Conservation (phyloP, 2,329 filamentous ascomycete genomes). For the Penicillium sp. region DNA sequence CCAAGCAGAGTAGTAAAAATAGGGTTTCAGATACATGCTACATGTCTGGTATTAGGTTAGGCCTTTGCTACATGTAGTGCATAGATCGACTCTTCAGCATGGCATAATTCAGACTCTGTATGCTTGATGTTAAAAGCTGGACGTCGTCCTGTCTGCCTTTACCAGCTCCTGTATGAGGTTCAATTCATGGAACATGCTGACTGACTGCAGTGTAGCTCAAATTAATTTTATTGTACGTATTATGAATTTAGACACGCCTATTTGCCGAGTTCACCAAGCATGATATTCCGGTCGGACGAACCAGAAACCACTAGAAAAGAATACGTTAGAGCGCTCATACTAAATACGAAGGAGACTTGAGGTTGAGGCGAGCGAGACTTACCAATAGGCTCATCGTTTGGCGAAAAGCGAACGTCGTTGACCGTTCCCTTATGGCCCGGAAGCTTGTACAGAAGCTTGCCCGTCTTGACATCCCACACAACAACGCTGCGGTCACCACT, state of each 20-base stretch:
- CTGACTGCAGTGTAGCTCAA: not conserved
- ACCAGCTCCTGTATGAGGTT: not conserved
- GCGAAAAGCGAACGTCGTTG: conserved; percentile 89
- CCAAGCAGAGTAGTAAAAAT: not conserved
- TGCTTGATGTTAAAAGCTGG: not conserved
- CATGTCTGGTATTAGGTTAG: not conserved
- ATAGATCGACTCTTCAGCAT: too few species aligned
- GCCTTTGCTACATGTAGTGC: too few species aligned
- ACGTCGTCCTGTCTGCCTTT: too few species aligned
- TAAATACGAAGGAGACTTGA: too few species aligned
- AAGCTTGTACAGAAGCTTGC: conserved; percentile 88
- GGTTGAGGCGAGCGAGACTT: too few species aligned
- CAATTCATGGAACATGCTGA: not conserved
- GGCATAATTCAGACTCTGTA: too few species aligned
- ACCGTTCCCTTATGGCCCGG: conserved; percentile 94
- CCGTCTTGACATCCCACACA: conserved; percentile 84
- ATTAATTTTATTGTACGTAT: not conserved
- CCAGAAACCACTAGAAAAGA: conserved; percentile 68
- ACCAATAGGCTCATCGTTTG: conserved; percentile 81
- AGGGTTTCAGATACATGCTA: not conserved
- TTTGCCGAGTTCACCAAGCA: conserved; percentile 76
- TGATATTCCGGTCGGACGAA: conserved; percentile 80
- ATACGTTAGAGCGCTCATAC: conserved; percentile 17
- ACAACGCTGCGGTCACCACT: conserved; percentile 87
- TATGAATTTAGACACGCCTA: conserved; percentile 30